Base-by-base conservation (phyloP, 495 filamentous ascomycete genomes). In the Trichoderma parareesei region DNA sequence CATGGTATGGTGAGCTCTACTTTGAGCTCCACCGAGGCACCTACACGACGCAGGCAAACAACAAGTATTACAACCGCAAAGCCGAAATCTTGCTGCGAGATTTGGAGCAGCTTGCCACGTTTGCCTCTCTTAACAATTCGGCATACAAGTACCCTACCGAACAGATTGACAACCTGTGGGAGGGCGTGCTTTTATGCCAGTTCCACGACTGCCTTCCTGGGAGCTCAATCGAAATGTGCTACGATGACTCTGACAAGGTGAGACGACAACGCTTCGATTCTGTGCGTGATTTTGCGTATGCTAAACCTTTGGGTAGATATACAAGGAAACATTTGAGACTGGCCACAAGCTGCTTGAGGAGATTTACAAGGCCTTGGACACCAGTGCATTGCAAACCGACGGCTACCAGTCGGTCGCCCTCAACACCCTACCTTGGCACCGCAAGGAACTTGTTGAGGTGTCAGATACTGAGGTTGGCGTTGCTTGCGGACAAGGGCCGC, bases 1-100 rank as follows among this genome's bases (percentile, higher is more conserved):
- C 94, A 0, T 98, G 94, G 94, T 97, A 96, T 71, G 94, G 94
- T 38, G 94, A 98, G 78, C 85, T 98, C 27, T 98, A 98, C 74
- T 93, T 98, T 70, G 94, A 98, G 75, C 82, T 98, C 35, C 94
- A 98, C 72, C 88, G 94, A 62, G 94, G 94, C 61, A 96, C 92
- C 8, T 98, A 98, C 76, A 98, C 94, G 1, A 96, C 93, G 0
- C 94, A 98, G 72, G 89, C 92, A 53, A 96, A 97, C 75, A 98
- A 96, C 77, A 98, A 98, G 76, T 85, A 85, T 64, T 93, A 93
- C 76, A 98, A 98, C 72, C 85, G 94, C 62, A 88, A 86, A 69
- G 80, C 91, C 0, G 94, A 98, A 73, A 84, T 88, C 60, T 73
- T 96, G 76, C 79, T 98, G 49, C 88, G 91, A 38, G 90, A 96